Conservation (phyloP, 208 protist genomes). For the Hexamita inflata region DNA sequence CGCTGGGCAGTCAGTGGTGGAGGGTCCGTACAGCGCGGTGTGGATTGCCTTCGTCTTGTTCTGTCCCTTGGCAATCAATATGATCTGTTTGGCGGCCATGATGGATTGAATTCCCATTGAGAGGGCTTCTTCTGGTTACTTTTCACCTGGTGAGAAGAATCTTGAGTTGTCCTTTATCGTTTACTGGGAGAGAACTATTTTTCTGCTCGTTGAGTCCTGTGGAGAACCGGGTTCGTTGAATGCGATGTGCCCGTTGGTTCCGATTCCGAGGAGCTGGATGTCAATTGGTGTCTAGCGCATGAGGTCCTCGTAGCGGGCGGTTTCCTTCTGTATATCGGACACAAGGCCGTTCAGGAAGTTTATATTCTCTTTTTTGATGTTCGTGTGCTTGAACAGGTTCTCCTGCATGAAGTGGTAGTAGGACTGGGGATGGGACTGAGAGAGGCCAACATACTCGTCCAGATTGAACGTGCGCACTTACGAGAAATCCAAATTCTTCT, state of each 20-base stretch:
- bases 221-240: slow-evolving; percentile 31
- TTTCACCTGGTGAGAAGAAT: slow-evolving; percentile 7
- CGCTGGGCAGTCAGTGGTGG: neutral
- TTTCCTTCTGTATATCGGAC: neutral
- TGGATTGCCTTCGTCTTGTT: neutral
- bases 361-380: slow-evolving; percentile 6
- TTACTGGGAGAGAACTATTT: neutral
- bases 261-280: slow-evolving; percentile 30
- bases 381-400: slow-evolving; percentile 26
- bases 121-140: slow-evolving; percentile 10
- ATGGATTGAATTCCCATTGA: slow-evolving; percentile 16
- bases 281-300: neutral
- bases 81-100: neutral
- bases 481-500: slow-evolving; percentile 25
- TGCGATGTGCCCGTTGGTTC: slow-evolving; percentile 29
- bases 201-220: neutral
- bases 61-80: slow-evolving; percentile 17
- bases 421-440: slow-evolving; percentile 12
- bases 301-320: slow-evolving; percentile 9
- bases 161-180: slow-evolving; percentile 17
- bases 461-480: slow-evolving; percentile 22
- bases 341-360: slow-evolving; percentile 5
- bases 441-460: slow-evolving; percentile 29
- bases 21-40: neutral
- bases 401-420: slow-evolving; percentile 34